Evolutionary conservation across 2,329 filamentous ascomycete species (phyloP), one percentile per base, ranked within the genome.

Genomic region (Botryotinia globosa): DNA sequence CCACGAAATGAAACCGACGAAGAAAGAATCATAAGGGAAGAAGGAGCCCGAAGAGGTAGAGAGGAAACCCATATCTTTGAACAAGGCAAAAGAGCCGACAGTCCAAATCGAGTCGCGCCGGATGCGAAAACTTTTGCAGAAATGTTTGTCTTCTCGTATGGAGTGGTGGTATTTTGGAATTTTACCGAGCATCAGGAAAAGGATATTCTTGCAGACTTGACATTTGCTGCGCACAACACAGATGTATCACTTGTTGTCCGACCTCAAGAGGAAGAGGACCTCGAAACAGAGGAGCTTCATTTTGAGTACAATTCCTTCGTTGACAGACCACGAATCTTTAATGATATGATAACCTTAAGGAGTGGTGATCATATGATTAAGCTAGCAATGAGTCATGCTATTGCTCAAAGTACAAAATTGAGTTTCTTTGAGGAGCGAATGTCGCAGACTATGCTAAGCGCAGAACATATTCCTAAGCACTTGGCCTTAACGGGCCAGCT

Each of bases 321-420:
- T 48, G 91, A 94, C 75, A 89, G 94, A 67, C 96, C 96, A 7
- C 89, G 96, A 72, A 92, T 99, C 44, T 99, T 97, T 84, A 98
- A 99, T 83, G 96, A 99, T 82, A 99, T 99, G 96, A 98, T 99
- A 78, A 99, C 96, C 0, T 85, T 99, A 62, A 88, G 97, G 75
- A 97, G 94, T 74, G 91, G 93, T 56, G 96, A 99, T 83, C 96
- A 99, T 83, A 98, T 99, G 95, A 97, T 98, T 81, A 98, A 98
- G 83, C 87, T 99, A 25, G 94, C 95, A 48, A 99, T 99, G 85
- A 97, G 93, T 81, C 96, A 99, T 81, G 96, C 94, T 54, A 98
- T 99, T 77, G 94, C 94, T 0, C 96, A 99, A 82, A 98, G 94
- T 82, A 99, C 96, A 0, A 98, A 98, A 82, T 85, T 99, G 58